Conservation (phyloP, 108 stramenopile species). For the Nannochloropsis salina region DNA sequence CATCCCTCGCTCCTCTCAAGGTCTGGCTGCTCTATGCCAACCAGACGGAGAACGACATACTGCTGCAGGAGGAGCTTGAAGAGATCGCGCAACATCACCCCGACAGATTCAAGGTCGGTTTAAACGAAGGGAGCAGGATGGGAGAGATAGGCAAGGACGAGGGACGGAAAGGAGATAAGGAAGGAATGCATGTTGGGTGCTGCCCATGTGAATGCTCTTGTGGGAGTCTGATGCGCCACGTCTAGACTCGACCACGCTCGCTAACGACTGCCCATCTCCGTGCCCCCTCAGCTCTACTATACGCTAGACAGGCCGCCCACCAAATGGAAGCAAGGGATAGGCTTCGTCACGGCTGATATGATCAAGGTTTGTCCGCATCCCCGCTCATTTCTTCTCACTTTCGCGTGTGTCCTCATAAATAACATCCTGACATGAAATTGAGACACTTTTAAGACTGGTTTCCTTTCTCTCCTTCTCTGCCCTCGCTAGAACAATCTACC, state of each 20-base stretch:
- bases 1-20: neutral
- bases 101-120: conserved; percentile 31
- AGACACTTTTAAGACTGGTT: too few species aligned
- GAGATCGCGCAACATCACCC: conserved; percentile 60
- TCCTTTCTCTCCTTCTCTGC: neutral
- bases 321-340: conserved; percentile 61
- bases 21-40: conserved; percentile 77
- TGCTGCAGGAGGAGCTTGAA: conserved; percentile 81
- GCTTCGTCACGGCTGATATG: conserved; percentile 88
- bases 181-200: neutral
- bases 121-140: neutral
- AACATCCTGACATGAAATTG: too few species aligned
- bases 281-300: conserved; percentile 63
- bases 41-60: conserved; percentile 88
- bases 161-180: neutral
- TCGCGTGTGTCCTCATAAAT: too few species aligned
- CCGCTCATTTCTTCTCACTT: too few species aligned
- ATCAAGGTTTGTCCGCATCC: conserved; percentile 37
- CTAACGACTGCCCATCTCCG: neutral
- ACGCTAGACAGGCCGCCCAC: conserved; percentile 74
- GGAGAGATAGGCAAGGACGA: neutral
- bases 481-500: conserved; percentile 63
- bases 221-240: neutral
- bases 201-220: neutral
- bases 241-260: neutral